Evolutionary conservation across 129 eudicot species (phyloP).

Genomic region (Flaveria trinervia): DNA sequence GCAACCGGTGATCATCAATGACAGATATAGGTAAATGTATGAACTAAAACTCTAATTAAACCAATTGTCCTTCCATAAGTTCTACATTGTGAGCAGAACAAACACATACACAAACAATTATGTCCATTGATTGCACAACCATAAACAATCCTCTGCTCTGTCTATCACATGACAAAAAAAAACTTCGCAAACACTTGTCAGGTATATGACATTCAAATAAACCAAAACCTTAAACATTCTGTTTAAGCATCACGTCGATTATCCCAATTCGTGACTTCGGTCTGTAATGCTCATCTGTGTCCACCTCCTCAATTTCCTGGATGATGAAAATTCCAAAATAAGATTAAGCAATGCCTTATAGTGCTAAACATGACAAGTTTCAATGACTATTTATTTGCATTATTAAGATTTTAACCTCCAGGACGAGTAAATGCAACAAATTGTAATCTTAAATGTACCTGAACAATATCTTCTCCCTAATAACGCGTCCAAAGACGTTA

Average conservation of each 20-base stretch:
- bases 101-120: constrained; percentile 36
- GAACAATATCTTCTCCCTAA: constrained; percentile 95
- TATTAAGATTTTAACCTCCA: not conserved
- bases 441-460: constrained; percentile 44
- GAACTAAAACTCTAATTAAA: constrained; percentile 31
- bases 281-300: constrained; percentile 82
- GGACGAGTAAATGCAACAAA: not conserved
- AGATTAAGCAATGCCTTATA: not conserved
- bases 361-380: not conserved
- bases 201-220: constrained; percentile 12
- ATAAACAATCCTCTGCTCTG: constrained; percentile 19
- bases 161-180: constrained; percentile 13
- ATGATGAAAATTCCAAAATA: constrained; percentile 20
- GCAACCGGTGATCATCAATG: not conserved
- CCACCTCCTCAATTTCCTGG: constrained; percentile 91
- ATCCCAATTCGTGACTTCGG: constrained; percentile 83
- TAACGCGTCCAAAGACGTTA: constrained; percentile 84
- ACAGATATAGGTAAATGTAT: constrained; percentile 24
- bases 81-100: constrained; percentile 27
- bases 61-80: constrained; percentile 19
- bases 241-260: constrained; percentile 65
- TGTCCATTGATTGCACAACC: constrained; percentile 31
- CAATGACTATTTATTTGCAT: not conserved
- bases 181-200: constrained; percentile 10
- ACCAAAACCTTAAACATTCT: constrained; percentile 43